Conservation (phyloP, 2,329 filamentous ascomycete species). For the Diaporthe aspalathi region DNA sequence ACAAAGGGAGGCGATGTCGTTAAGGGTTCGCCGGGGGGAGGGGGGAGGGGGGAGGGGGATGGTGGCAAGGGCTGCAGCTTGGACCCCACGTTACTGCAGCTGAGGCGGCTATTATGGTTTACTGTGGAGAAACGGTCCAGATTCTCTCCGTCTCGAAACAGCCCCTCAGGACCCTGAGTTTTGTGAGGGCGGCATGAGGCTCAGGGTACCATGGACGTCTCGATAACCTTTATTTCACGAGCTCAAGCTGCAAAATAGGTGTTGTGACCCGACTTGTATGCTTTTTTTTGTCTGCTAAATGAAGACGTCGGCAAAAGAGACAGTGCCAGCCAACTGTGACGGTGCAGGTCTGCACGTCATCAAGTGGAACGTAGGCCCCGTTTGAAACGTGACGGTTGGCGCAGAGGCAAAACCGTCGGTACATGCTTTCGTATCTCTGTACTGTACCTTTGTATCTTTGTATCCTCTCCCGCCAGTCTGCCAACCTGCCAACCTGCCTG, state of each 20-base stretch:
- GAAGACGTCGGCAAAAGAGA: background rate
- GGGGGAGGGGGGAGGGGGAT: too few species aligned
- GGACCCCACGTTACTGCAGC: too few species aligned
- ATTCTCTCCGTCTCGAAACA: constrained; percentile 1
- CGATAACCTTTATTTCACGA: background rate
- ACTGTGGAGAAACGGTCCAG: constrained; percentile 10
- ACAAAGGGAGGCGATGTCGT: too few species aligned
- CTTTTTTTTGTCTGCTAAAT: background rate
- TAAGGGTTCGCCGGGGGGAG: too few species aligned
- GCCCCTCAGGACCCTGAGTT: too few species aligned
- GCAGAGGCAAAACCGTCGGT: constrained; percentile 2
- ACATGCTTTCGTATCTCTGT: too few species aligned
- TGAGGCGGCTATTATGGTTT: background rate
- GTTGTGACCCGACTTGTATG: background rate
- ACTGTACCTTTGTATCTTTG: background rate
- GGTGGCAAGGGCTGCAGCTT: too few species aligned
- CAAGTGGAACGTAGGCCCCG: constrained; percentile 1
- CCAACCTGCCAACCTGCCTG: background rate
- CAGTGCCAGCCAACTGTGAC: background rate
- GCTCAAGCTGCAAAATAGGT: background rate
- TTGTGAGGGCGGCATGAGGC: background rate
- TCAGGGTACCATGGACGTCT: background rate
- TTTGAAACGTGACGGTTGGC: constrained; percentile 10
- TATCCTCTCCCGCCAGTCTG: too few species aligned
- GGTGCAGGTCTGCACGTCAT: constrained; percentile 22